A percentile compares a stretch with the other conserved stretches of the same genome.
phyloP scores from a whole-genome alignment of 2,329 filamentous ascomycete genomes.

The Dendrostoma leiphaemia region DNA sequence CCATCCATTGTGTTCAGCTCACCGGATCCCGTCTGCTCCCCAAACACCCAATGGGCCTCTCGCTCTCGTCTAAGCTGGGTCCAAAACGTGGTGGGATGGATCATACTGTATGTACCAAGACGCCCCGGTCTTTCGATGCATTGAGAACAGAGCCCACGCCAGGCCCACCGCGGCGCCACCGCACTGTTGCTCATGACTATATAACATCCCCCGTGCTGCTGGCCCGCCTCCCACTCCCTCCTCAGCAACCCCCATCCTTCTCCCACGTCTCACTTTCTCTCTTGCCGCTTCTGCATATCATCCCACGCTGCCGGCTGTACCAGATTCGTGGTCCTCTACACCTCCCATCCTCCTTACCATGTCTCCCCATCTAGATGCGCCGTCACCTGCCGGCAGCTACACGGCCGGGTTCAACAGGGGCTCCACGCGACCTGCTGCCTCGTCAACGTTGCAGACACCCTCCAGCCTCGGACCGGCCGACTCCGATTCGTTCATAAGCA shows the following conservation, averaged over 20 bases:
- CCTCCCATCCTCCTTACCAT: slow-evolving; percentile 27
- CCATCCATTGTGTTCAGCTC: slow-evolving; percentile 9
- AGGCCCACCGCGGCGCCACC: neutral
- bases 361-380: slow-evolving; percentile 47
- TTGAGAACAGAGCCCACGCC: slow-evolving; percentile 7
- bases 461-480: slow-evolving; percentile 27
- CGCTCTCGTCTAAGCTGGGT: slow-evolving; percentile 1
- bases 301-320: slow-evolving; percentile 5
- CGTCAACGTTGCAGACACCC: slow-evolving; percentile 29
- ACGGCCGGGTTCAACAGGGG: slow-evolving; percentile 39
- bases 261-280: neutral
- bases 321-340: neutral
- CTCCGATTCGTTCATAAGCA: slow-evolving; percentile 37
- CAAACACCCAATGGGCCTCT: slow-evolving; percentile 1
- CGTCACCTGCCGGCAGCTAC: slow-evolving; percentile 44
- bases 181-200: slow-evolving; percentile 6
- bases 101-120: neutral
- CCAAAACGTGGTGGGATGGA: neutral
- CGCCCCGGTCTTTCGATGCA: neutral
- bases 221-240: neutral
- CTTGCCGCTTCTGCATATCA: slow-evolving; percentile 3
- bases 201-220: slow-evolving; percentile 1
- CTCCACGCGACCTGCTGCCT: slow-evolving; percentile 30
- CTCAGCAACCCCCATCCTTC: slow-evolving; percentile 1
- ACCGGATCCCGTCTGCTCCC: neutral